These are phyloP conservation scores for Secale cereale DNA, from an alignment of 176 grass and related monocot species.

Conservation along the genomic window DNA sequence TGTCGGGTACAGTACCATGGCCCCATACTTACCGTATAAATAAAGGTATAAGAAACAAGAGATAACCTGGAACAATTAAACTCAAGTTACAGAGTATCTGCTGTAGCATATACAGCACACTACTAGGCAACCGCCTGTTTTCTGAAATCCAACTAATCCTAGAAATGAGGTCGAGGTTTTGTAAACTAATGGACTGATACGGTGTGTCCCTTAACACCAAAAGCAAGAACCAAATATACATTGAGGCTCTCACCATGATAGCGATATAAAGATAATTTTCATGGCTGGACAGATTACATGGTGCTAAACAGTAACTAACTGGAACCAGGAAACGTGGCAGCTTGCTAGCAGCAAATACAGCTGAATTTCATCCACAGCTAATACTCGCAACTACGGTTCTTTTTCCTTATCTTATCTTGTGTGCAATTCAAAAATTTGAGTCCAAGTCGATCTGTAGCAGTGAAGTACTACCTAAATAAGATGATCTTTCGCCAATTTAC, in stretches of 20 bases:
- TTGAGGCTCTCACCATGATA: not conserved
- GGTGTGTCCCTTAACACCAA: not conserved
- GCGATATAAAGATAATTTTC: not conserved
- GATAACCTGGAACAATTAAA: not conserved
- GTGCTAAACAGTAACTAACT: not conserved
- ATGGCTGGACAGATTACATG: not conserved
- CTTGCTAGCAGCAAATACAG: not conserved
- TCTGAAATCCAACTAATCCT: not conserved
- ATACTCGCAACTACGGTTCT: not conserved
- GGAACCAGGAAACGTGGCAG: not conserved
- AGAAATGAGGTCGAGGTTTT: not conserved
- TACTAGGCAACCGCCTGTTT: not conserved
- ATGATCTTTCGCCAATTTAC: not conserved
- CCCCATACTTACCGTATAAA: not conserved
- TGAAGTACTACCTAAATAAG: not conserved
- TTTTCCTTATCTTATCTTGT: not conserved
- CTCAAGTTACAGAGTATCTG: not conserved
- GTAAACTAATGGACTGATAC: not conserved
- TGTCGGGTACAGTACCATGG: not conserved
- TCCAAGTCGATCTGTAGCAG: not conserved
- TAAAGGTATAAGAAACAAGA: not conserved
- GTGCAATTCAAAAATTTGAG: not conserved
- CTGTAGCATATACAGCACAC: not conserved
- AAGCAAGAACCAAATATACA: not conserved
- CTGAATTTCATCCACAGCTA: conserved; percentile 1